Percentiles rank a stretch among this genome's conserved stretches.
Evolutionary conservation across 768 basidiomycete species (phyloP).

Genomic region (Pisolithus sp.): DNA sequence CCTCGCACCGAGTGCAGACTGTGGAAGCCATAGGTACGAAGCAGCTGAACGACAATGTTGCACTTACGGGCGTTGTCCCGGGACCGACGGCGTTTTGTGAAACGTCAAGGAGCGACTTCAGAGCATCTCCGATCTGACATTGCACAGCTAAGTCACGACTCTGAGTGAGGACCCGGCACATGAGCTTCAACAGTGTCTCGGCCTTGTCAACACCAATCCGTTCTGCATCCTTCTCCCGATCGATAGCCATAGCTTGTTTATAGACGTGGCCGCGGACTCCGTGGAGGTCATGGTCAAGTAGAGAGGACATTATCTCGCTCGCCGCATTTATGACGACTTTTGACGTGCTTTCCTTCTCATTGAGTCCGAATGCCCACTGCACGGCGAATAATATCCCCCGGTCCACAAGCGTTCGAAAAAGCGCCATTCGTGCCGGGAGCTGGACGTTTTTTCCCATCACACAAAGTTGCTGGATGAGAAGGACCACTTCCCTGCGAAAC

Average conservation of each 20-base stretch:
- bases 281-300: constrained; percentile 87
- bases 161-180: constrained; percentile 70
- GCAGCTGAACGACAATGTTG: background rate
- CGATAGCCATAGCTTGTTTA: constrained; percentile 71
- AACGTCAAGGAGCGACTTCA: constrained; percentile 78
- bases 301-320: constrained; percentile 76
- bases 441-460: constrained; percentile 97
- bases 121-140: constrained; percentile 82
- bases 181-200: constrained; percentile 68
- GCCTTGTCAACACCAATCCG: constrained; percentile 56
- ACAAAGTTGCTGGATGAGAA: constrained; percentile 87
- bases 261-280: constrained; percentile 81
- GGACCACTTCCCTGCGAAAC: constrained; percentile 69
- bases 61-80: constrained; percentile 31
- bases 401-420: constrained; percentile 85
- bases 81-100: constrained; percentile 40
- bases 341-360: constrained; percentile 48
- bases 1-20: constrained; percentile 34
- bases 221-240: constrained; percentile 52
- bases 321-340: constrained; percentile 68
- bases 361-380: constrained; percentile 81
- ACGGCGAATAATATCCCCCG: constrained; percentile 85
- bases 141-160: constrained; percentile 84
- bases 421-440: constrained; percentile 71
- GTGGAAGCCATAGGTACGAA: constrained; percentile 4